phyloP scores from a whole-genome alignment of 805 yeast genomes.

The Candida suzukii region DNA sequence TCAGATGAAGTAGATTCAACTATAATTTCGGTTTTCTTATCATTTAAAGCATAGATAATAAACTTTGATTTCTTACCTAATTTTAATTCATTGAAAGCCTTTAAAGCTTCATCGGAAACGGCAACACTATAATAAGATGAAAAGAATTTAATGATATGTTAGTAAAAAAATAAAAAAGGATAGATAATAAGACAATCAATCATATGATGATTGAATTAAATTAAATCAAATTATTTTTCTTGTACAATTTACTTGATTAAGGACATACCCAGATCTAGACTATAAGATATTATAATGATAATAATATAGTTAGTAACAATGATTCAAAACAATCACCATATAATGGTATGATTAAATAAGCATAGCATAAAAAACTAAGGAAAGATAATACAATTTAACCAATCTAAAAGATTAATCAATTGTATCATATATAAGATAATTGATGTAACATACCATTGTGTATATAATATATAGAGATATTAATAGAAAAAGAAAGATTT shows the following conservation, averaged over 20 bases:
- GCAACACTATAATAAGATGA: conserved; percentile 47
- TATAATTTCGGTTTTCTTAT: conserved; percentile 79
- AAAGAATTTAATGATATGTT: background rate
- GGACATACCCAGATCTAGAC: conserved; percentile 29
- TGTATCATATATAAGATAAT: too few relatives aligned
- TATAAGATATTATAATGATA: conserved; percentile 1
- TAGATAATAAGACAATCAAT: too few relatives aligned
- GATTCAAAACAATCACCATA: too few relatives aligned
- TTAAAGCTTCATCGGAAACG: conserved; percentile 79
- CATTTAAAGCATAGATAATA: conserved; percentile 75
- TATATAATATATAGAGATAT: too few relatives aligned
- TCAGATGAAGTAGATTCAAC: conserved; percentile 80
- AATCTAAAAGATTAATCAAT: too few relatives aligned
- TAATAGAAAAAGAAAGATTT: too few relatives aligned
- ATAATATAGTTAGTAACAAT: background rate
- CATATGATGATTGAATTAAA: too few relatives aligned
- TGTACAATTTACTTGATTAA: conserved; percentile 2
- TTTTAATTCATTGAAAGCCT: conserved; percentile 93
- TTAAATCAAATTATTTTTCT: too few relatives aligned
- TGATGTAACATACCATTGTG: too few relatives aligned
- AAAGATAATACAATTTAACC: too few relatives aligned
- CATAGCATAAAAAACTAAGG: too few relatives aligned
- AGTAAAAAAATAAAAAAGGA: background rate
- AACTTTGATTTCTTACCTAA: conserved; percentile 86
- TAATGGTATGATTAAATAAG: too few relatives aligned